Base-by-base conservation (phyloP, 2,329 filamentous ascomycete genomes). In the Juglanconis sp. region DNA sequence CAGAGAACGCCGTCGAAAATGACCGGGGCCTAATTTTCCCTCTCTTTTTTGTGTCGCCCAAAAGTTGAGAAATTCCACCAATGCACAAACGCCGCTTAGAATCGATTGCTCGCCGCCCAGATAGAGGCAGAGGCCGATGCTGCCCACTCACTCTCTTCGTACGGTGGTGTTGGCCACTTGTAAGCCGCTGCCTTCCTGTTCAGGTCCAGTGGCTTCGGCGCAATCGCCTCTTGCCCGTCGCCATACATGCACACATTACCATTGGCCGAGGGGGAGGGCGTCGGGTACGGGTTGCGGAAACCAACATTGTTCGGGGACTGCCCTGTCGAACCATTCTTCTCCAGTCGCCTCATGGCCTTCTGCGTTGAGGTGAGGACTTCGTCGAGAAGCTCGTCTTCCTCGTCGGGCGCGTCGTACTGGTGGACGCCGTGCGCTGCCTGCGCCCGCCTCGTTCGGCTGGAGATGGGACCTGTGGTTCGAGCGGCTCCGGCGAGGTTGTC, bases 111-210 rank as follows among this genome's bases (percentile, higher is more conserved):
- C 36, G 87, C 86, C 56, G 89, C 88, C 79, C 90, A 89, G 66
- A 93, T 92, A 75, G 89, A 92, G 5, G 91, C 89, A 10, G 92
- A 86, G 35, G 91, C 90, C 47, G 90, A 88, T 8, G 89, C 87
- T 17, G 89, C 92, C 94, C 93, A 98, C 72, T 96, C 93, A 64
- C 88, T 87, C 68, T 96, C 93, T 70, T 96, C 93, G 67, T 97
- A 96, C 3, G 95, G 94, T 30, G 95, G 95, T 15, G 95, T 98
- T 3, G 93, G 94, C 89, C 93, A 97, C 76, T 96, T 95, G 68
- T 84, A 79, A 64, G 79, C 76, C 11, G 75, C 72, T 1, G 77
- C 69, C 79, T 84, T 82, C 71, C 86, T 85, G 69, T 81, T 80
- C 57, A 91, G 86, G 66, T 90, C 83, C 64, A 93, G 74, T 10